Evolutionary conservation across 2,329 filamentous ascomycete species (phyloP), one percentile per base, ranked within the genome.

Genomic region (Lasiodiplodia sp.): DNA sequence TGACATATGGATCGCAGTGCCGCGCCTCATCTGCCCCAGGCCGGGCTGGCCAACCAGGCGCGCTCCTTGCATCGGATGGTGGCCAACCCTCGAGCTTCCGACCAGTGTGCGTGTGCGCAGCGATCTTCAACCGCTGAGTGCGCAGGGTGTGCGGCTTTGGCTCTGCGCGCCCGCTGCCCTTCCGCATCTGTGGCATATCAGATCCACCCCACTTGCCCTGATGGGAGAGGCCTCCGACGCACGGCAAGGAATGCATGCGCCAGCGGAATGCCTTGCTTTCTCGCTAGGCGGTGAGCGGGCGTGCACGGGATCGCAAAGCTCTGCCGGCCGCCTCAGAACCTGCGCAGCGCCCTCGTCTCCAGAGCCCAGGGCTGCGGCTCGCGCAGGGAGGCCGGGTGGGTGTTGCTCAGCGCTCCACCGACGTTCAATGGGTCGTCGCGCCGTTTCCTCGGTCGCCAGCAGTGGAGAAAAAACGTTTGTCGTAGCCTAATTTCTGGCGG

Each of bases 401-500:
- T 14, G 23, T 25, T 25, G 23, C 28, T 18, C 52, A 56, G 62
- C 62, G 23, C 38, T 44, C 37, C 23, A 16, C n/a, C 10, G n/a
- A 31, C 10, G 47, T 18, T 64, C 60, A 64, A 64, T 64, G 47
- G 60, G 44, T 38, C 60, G 47, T 25, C 31, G 12, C 47, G 47
- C 37, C 47, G 34, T 40, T 65, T 44, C 34, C 37, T 65, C 47
- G 47, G 49, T 51, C 63, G n/a, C 44, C 44, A 10, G 44, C 40
- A 56, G 63, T 66, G 63, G 63, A 66, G 63, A 44, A 64, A 64
- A 66, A 52, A 40, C 47, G 31, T 28, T 44, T 55, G 62, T 53
- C 62, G 62, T 65, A 66, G 63, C 63, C 63, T 66, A 56, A 66
- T 44, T 44, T 34, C 49, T 66, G 44, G 28, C 62, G 49, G 62